phyloP scores from a whole-genome alignment of 208 protist genomes.

The Acanthamoeba quina region DNA sequence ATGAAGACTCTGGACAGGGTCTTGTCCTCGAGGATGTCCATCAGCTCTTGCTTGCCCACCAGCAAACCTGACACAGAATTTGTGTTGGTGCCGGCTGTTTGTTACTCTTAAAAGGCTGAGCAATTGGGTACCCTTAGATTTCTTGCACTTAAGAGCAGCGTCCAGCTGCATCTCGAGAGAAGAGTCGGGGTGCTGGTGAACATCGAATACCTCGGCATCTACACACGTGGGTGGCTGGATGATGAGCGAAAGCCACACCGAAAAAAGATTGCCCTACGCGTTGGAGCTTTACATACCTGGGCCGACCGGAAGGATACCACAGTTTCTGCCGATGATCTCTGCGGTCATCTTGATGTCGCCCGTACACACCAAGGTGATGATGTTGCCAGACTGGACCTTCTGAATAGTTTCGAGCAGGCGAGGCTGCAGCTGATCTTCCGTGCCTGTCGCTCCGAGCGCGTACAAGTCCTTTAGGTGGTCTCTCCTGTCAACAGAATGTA shows the following conservation, averaged over 20 bases:
- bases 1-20: constrained; percentile 29
- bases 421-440: constrained; percentile 73
- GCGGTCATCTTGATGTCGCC: constrained; percentile 76
- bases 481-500: background rate
- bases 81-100: background rate
- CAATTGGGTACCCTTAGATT: constrained; percentile 6
- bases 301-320: constrained; percentile 56
- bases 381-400: constrained; percentile 62
- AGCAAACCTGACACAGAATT: constrained; percentile 17
- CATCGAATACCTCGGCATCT: constrained; percentile 64
- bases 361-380: constrained; percentile 72
- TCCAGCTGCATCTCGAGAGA: constrained; percentile 70
- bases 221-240: no score
- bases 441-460: constrained; percentile 66
- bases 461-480: constrained; percentile 63
- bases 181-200: constrained; percentile 55
- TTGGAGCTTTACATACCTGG: constrained; percentile 4
- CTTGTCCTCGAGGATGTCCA: constrained; percentile 62
- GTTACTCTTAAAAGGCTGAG: background rate
- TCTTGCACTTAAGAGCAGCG: constrained; percentile 26
- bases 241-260: background rate
- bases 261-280: background rate
- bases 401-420: constrained; percentile 56
- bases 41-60: constrained; percentile 71
- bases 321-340: constrained; percentile 73